Base-by-base conservation (phyloP, 257 asterid species). In the Paulownia fortunei region DNA sequence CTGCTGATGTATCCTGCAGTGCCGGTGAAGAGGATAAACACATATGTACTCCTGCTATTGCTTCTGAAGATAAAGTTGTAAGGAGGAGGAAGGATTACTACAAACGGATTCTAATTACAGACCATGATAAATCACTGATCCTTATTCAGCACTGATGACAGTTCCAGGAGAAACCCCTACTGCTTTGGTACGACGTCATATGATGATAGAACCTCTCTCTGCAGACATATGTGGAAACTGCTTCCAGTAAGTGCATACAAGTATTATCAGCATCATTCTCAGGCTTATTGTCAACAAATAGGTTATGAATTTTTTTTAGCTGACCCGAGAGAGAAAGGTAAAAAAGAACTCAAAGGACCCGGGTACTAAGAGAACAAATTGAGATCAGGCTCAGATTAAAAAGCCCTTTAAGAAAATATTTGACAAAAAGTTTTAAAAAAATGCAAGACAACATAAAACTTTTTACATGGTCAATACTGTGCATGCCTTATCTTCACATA, bases 181-280 rank as follows among this genome's bases (percentile, higher is more conserved):
- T 66, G 82, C 81, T 34, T 83, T 85, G 73, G 76, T 42, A 69
- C 68, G 80, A 77, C 79, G 79, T 87, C 94, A 55, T 87, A 80
- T 41, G 92, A 84, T 24, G 94, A 91, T 60, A 91, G 76, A 51
- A 79, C 89, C 59, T 76, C 86, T 84, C 81, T 86, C 98, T 93
- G 89, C 90, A 84, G 36, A 78, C 80, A 65, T 65, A 36, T 16
- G 51, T 79, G 24, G 52, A 78, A 81, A 80, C 49, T 18, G 61
- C 72, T 66, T 51, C 44, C 6, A 74, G 70, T 75, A 27, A 74
- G 61, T 59, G 37, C 27, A 41, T 49, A 16, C 34, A 69, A 12
- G 69, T 16, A 19, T 47, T 74, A 16, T 61, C 10, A 21, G 71
- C 24, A 60, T 32, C 2, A 18, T 6, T n/a, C 1, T 27, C 42